Evolutionary conservation across 306 rosid species (phyloP).

Genomic region (Prunus dulcis): DNA sequence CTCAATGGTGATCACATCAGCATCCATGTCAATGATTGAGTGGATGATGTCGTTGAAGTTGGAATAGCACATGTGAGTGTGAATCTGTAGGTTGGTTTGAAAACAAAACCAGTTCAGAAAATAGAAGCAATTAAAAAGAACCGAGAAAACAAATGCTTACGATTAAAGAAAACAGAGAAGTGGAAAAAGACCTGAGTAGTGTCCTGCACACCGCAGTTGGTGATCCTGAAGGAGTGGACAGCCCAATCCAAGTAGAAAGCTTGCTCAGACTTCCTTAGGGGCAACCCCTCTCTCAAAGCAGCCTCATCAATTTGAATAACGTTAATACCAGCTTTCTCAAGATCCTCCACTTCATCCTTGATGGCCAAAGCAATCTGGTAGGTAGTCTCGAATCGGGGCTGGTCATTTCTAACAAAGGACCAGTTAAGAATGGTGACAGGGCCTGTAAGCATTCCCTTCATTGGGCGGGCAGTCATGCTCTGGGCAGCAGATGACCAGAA

Average conservation of each 20-base stretch:
- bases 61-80: slow-evolving; percentile 98
- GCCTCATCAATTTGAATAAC: slow-evolving; percentile 96
- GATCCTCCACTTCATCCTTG: slow-evolving; percentile 93
- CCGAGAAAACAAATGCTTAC: not conserved
- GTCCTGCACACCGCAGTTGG: slow-evolving; percentile 71
- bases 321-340: slow-evolving; percentile 66
- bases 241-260: slow-evolving; percentile 90
- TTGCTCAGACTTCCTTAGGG: slow-evolving; percentile 86
- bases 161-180: not conserved
- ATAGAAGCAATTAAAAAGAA: not conserved
- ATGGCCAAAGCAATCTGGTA: slow-evolving; percentile 91
- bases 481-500: slow-evolving; percentile 50
- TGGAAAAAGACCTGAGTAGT: slow-evolving; percentile 64
- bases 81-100: slow-evolving; percentile 52
- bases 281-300: slow-evolving; percentile 86
- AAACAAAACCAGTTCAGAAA: not conserved
- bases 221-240: slow-evolving; percentile 90
- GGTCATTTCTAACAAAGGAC: slow-evolving; percentile 88
- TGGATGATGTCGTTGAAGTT: slow-evolving; percentile 95
- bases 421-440: slow-evolving; percentile 97
- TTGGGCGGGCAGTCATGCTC: slow-evolving; percentile 59
- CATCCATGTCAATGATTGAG: slow-evolving; percentile 88
- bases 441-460: slow-evolving; percentile 99
- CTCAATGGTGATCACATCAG: slow-evolving; percentile 93
- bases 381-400: slow-evolving; percentile 84